These are phyloP conservation scores for Pogostemon cablin DNA, from an alignment of 257 asterid species.

Conservation along the genomic window DNA sequence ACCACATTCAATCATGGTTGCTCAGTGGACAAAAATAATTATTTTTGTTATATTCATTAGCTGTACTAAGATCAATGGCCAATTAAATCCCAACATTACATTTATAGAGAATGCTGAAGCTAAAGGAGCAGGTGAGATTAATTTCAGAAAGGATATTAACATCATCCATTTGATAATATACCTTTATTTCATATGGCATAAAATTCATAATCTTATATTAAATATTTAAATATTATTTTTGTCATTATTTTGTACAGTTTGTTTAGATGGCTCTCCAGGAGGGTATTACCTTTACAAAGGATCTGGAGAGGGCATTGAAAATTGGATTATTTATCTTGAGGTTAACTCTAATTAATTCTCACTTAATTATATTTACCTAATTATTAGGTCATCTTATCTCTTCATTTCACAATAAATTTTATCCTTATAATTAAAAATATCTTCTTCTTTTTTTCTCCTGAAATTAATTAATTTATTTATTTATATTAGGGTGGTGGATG, in stretches of 20 bases:
- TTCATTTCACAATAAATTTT: neutral
- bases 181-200: too few relatives aligned
- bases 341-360: neutral
- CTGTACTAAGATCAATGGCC: conserved; percentile 9
- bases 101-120: conserved; percentile 22
- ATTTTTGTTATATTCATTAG: neutral
- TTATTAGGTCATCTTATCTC: neutral
- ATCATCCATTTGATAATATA: too few relatives aligned
- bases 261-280: conserved; percentile 36
- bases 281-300: conserved; percentile 26
- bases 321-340: conserved; percentile 31
- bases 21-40: conserved; percentile 19
- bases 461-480: too few relatives aligned
- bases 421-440: too few relatives aligned
- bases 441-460: neutral
- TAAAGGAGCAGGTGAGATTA: conserved; percentile 32
- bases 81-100: neutral
- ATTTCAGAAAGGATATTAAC: neutral
- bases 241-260: neutral
- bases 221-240: neutral
- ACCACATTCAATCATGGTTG: conserved; percentile 18
- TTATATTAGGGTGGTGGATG: conserved; percentile 45
- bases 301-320: conserved; percentile 13
- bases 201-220: too few relatives aligned
- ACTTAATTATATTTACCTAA: neutral